Base-by-base conservation (phyloP, 176 grass and related monocot species). In the Puya raimondii region DNA sequence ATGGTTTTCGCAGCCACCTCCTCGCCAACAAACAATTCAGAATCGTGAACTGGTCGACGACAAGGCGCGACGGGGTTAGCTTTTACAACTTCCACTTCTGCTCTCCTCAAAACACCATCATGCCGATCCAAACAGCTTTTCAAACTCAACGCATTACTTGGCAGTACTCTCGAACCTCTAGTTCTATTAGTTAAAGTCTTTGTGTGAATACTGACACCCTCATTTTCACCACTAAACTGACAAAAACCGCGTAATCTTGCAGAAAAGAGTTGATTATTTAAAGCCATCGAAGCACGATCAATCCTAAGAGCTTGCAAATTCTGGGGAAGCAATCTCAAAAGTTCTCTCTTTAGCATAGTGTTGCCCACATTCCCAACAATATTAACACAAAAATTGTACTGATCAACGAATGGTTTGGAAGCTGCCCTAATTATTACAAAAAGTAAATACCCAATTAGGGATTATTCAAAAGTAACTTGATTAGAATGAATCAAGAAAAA, bases 281-380 rank as follows among this genome's bases (percentile, higher is more conserved):
- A 20, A 63, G 80, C 70, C 59, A 83, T 82, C 67, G 82, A 80
- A 27, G 68, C 63, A 18, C 49, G n/a, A 72, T 51, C 48, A 78
- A 75, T 79, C 49, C 57, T 71, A 23, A 73, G 50, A 51, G 16
- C 25, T 63, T 79, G 66, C 49, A 86, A 73, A 61, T 83, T 79
- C 64, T 63, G 25, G 50, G 83, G 52, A 72, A 84, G 69, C 76
- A 72, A 87, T 77, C 79, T 78, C 80, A 85, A 68, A 74, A 47
- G 69, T 70, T 75, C 68, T 71, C 78, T 77, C 76, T 11, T 76
- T 87, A 92, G 76, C 92, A 96, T 96, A 22, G 81, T 42, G 66
- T 17, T 20, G 67, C 79, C 67, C 75, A 75, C 92, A 92, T 92
- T 96, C 83, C 80, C 58, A 33, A 5, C 29, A 33, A 33, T 33